Evolutionary conservation across 2,329 filamentous ascomycete species (phyloP).

Genomic region (Alternaria sp.): DNA sequence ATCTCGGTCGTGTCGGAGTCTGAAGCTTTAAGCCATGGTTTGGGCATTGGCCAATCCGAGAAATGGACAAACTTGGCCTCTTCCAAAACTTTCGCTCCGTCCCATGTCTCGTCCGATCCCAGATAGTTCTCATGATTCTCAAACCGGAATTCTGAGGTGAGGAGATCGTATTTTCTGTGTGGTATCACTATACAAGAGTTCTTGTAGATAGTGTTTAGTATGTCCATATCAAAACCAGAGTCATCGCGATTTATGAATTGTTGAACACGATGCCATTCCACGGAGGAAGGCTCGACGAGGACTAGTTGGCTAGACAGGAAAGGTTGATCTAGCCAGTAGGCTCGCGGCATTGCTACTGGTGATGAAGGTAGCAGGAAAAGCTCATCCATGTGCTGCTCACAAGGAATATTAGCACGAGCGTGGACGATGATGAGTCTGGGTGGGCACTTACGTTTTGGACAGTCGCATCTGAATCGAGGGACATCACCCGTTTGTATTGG

Average conservation of each 20-base stretch:
- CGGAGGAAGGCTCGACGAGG: conserved; percentile 64
- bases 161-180: background rate
- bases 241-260: conserved; percentile 21
- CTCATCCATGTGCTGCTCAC: conserved; percentile 67
- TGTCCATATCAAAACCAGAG: conserved; percentile 10
- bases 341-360: conserved; percentile 71
- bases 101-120: conserved; percentile 37
- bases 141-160: background rate
- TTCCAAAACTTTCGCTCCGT: conserved; percentile 57
- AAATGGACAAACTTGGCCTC: conserved; percentile 73
- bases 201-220: background rate
- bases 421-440: background rate
- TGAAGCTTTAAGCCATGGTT: background rate
- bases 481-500: conserved; percentile 4
- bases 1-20: background rate
- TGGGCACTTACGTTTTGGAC: background rate
- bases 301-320: conserved; percentile 65
- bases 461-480: background rate
- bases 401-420: background rate
- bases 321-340: conserved; percentile 67
- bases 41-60: conserved; percentile 46
- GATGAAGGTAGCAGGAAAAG: conserved; percentile 69
- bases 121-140: conserved; percentile 58
- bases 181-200: background rate
- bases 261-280: conserved; percentile 48